phyloP scores from a whole-genome alignment of 2,329 filamentous ascomycete genomes.

The Fusarium sp. region DNA sequence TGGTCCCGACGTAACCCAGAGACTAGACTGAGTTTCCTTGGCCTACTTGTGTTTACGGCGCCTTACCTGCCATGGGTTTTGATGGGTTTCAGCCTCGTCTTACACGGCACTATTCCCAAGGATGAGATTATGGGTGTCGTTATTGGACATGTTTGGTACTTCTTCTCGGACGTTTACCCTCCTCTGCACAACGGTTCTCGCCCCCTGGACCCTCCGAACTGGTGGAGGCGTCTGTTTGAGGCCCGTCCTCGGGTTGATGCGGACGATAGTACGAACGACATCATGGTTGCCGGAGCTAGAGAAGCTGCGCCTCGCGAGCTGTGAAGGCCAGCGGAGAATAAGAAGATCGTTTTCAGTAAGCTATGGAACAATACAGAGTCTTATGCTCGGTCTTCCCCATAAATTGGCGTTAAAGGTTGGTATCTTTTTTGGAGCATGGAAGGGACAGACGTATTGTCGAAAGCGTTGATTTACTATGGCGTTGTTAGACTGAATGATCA shows the following conservation, averaged over 20 bases:
- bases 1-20: constrained; percentile 97
- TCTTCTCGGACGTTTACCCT: constrained; percentile 96
- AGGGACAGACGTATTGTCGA: constrained; percentile 9
- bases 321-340: not conserved
- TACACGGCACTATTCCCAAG: constrained; percentile 90
- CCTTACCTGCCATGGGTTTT: constrained; percentile 97
- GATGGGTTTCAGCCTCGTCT: constrained; percentile 90
- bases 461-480: constrained; percentile 20
- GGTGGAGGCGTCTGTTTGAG: constrained; percentile 90
- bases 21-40: constrained; percentile 88
- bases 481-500: constrained; percentile 22
- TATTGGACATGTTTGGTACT: constrained; percentile 97
- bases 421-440: constrained; percentile 31
- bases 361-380: not conserved
- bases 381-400: constrained; percentile 3
- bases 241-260: constrained; percentile 62
- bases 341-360: not conserved
- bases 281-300: constrained; percentile 67
- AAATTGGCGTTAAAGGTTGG: constrained; percentile 31
- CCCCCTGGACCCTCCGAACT: constrained; percentile 88
- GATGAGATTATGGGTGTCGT: constrained; percentile 96
- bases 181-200: constrained; percentile 86
- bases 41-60: constrained; percentile 89
- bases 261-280: constrained; percentile 69
- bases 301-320: constrained; percentile 46